These are phyloP conservation scores for Acmispon strigosus DNA, from an alignment of 306 rosid species.

Conservation along the genomic window DNA sequence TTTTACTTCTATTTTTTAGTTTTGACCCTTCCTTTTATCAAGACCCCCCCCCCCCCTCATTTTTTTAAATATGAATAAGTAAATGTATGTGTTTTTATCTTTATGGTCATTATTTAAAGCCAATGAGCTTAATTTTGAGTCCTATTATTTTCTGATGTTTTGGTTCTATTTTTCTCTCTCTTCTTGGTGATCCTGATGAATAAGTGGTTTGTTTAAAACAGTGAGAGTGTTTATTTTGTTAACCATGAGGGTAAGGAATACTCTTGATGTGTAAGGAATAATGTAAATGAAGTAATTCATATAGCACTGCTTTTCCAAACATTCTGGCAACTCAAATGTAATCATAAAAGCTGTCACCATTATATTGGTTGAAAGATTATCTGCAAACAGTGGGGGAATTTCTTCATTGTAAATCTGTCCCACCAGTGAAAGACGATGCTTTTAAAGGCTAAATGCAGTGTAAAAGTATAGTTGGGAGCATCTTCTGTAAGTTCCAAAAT, in stretches of 20 bases:
- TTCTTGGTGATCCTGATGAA: conserved; percentile 9
- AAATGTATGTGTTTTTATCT: conserved; percentile 19
- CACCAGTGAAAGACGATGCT: conserved; percentile 42
- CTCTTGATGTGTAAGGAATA: conserved; percentile 28
- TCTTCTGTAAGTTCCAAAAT: conserved; percentile 53
- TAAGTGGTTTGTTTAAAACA: conserved; percentile 20
- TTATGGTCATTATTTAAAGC: conserved; percentile 8
- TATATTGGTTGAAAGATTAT: conserved; percentile 51
- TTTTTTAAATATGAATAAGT: conserved; percentile 22
- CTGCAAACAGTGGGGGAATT: conserved; percentile 66
- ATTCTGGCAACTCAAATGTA: conserved; percentile 38
- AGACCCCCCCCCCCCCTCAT: not conserved
- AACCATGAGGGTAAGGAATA: conserved; percentile 32
- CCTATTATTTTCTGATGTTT: not conserved
- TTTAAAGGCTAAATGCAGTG: conserved; percentile 44
- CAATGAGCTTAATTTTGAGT: conserved; percentile 20
- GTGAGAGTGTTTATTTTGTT: conserved; percentile 24
- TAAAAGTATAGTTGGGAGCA: conserved; percentile 47
- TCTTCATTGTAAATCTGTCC: conserved; percentile 49
- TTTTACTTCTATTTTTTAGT: conserved; percentile 14
- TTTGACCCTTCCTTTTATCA: conserved; percentile 24
- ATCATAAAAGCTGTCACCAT: conserved; percentile 50
- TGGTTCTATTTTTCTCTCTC: not conserved
- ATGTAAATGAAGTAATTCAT: conserved; percentile 42
- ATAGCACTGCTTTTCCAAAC: conserved; percentile 35